These are phyloP conservation scores for Acanthamoeba royreba DNA, from an alignment of 208 protist species.

Conservation along the genomic window DNA sequence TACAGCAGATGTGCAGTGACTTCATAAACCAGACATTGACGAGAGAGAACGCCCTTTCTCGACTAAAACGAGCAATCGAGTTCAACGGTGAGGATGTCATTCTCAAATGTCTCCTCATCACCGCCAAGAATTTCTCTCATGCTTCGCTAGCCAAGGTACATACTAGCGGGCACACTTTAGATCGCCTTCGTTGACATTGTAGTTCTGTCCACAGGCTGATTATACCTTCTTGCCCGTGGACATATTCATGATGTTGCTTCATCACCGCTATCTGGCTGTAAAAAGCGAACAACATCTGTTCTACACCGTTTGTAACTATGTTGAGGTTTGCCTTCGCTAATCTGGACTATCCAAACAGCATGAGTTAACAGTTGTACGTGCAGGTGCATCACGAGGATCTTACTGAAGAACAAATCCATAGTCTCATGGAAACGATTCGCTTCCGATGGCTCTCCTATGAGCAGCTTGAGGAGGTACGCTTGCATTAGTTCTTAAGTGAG, in stretches of 20 bases:
- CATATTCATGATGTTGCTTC: neutral
- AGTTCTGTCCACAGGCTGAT: no score
- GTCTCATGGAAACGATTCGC: neutral
- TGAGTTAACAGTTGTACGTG: neutral
- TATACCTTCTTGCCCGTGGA: neutral
- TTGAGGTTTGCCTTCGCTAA: neutral
- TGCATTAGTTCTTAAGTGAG: no score
- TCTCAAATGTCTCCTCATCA: neutral
- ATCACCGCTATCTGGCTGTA: neutral
- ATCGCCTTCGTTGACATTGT: no score
- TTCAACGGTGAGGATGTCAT: neutral
- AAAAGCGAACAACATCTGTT: neutral
- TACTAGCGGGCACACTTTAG: no score
- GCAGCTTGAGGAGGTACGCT: neutral
- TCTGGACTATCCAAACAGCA: neutral
- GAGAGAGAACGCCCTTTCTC: neutral
- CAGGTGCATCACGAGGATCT: neutral
- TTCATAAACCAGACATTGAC: neutral
- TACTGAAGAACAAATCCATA: neutral
- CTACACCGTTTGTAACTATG: neutral
- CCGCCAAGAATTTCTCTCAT: neutral
- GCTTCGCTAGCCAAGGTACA: neutral
- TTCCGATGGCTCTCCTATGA: neutral
- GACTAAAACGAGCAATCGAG: neutral
- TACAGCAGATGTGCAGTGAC: neutral